Evolutionary conservation across 495 filamentous ascomycete species (phyloP).

Genomic region (Lepraria neglecta): DNA sequence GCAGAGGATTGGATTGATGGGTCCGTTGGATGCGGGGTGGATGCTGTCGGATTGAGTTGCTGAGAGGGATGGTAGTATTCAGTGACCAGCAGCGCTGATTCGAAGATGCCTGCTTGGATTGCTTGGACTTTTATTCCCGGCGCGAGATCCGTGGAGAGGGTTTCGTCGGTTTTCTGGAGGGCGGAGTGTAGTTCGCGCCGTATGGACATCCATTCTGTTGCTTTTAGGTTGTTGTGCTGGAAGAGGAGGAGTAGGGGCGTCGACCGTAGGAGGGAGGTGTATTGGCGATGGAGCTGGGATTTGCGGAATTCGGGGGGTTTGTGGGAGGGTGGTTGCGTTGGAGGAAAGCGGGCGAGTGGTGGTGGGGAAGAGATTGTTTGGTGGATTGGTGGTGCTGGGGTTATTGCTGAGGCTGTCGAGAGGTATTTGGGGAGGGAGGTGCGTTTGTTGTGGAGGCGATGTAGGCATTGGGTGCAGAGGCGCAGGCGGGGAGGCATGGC

Average conservation of each 20-base stretch:
- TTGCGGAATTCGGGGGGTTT: conserved; percentile 81
- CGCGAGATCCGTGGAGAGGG: conserved; percentile 40
- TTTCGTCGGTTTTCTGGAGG: conserved; percentile 58
- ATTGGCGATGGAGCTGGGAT: conserved; percentile 88
- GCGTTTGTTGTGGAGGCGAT: conserved; percentile 18
- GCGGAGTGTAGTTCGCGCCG: conserved; percentile 72
- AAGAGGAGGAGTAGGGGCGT: conserved; percentile 85
- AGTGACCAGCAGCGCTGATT: conserved; percentile 70
- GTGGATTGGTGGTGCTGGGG: conserved; percentile 45
- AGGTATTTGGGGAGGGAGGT: conserved; percentile 25
- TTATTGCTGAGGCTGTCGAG: conserved; percentile 41
- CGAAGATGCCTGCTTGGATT: conserved; percentile 83
- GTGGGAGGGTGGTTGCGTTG: conserved; percentile 81
- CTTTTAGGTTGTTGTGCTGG: conserved; percentile 92
- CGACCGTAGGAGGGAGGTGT: conserved; percentile 86
- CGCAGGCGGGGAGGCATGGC: conserved; percentile 15
- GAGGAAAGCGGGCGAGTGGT: conserved; percentile 51
- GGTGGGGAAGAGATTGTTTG: conserved; percentile 49
- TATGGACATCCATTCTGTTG: conserved; percentile 79
- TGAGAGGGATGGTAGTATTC: conserved; percentile 70
- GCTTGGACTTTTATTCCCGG: conserved; percentile 67
- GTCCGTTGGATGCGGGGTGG: conserved; percentile 26
- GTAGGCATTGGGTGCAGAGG: conserved; percentile 26
- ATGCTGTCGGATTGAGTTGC: conserved; percentile 2
- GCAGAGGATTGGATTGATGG: conserved; percentile 31